Conservation (phyloP, 2,329 filamentous ascomycete species). For the Hymenoscyphus scutula region DNA sequence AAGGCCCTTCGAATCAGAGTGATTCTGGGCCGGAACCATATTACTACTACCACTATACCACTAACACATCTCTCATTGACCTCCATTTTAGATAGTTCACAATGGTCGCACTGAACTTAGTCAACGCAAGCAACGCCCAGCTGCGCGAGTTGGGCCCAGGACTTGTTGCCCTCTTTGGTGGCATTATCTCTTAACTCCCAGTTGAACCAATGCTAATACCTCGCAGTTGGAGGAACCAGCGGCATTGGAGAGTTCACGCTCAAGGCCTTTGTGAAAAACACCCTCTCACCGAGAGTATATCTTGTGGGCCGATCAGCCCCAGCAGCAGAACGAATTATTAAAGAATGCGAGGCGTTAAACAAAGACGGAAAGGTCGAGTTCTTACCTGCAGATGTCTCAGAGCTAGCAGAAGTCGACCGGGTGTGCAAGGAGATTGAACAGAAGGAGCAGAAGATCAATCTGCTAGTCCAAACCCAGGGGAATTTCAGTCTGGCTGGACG, state of each 20-base stretch:
- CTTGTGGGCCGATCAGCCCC: conserved; percentile 47
- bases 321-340: conserved; percentile 41
- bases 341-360: conserved; percentile 44
- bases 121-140: conserved; percentile 31
- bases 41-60: not conserved
- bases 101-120: conserved; percentile 32
- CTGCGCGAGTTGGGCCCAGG: conserved; percentile 33
- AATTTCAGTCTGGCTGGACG: conserved; percentile 38
- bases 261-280: conserved; percentile 43
- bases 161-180: conserved; percentile 33
- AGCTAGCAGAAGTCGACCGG: conserved; percentile 48
- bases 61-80: conserved; percentile 29
- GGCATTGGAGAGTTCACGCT: conserved; percentile 50
- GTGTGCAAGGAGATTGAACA: conserved; percentile 49
- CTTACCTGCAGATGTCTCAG: conserved; percentile 44
- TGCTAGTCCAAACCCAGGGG: conserved; percentile 53
- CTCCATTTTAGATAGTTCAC: not conserved
- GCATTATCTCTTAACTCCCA: not conserved
- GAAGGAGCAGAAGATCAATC: conserved; percentile 52
- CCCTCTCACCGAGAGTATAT: conserved; percentile 44
- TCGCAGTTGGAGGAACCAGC: conserved; percentile 44
- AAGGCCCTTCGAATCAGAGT: not conserved
- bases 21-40: not conserved
- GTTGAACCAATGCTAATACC: conserved; percentile 10
- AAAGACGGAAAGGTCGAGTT: conserved; percentile 46